phyloP scores from a whole-genome alignment of 2,329 filamentous ascomycete species.

The Penicillium sp. region DNA sequence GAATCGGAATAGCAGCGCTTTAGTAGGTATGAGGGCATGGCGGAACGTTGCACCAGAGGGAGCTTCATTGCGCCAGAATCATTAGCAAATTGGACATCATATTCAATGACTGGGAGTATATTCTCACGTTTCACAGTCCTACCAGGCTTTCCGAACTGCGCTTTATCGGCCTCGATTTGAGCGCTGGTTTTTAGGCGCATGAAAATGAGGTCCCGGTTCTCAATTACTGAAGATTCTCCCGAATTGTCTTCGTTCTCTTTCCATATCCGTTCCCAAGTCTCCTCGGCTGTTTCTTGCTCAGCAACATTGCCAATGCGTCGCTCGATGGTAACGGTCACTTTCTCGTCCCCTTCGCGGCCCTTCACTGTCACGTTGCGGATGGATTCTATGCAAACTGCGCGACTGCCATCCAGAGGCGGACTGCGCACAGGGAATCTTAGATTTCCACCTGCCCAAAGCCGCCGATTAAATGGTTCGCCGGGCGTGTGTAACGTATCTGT shows the following conservation, averaged over 20 bases:
- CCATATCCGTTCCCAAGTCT: constrained; percentile 39
- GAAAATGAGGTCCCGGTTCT: constrained; percentile 57
- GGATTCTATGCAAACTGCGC: constrained; percentile 40
- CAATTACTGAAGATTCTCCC: constrained; percentile 43
- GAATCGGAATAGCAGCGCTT: constrained; percentile 74
- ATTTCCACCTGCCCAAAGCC: constrained; percentile 82
- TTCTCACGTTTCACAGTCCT: constrained; percentile 32
- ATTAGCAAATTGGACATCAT: constrained; percentile 10
- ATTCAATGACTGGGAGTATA: constrained; percentile 9
- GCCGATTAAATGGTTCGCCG: constrained; percentile 59
- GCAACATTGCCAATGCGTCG: constrained; percentile 41
- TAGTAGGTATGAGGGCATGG: constrained; percentile 57
- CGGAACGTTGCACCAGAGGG: constrained; percentile 47
- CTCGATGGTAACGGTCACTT: constrained; percentile 55
- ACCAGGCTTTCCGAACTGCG: constrained; percentile 16
- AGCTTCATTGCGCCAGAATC: constrained; percentile 30
- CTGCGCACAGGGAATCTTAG: constrained; percentile 45
- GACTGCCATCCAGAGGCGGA: constrained; percentile 28
- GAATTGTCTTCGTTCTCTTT: constrained; percentile 35
- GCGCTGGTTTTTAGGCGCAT: constrained; percentile 45
- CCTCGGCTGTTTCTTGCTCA: constrained; percentile 28
- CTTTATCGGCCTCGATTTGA: constrained; percentile 23
- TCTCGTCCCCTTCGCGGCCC: constrained; percentile 46
- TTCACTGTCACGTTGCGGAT: constrained; percentile 45
- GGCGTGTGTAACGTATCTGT: constrained; percentile 74